Evolutionary conservation across 2,329 filamentous ascomycete species (phyloP), one percentile per base, ranked within the genome.

Genomic region (Didymellaceae sp.): DNA sequence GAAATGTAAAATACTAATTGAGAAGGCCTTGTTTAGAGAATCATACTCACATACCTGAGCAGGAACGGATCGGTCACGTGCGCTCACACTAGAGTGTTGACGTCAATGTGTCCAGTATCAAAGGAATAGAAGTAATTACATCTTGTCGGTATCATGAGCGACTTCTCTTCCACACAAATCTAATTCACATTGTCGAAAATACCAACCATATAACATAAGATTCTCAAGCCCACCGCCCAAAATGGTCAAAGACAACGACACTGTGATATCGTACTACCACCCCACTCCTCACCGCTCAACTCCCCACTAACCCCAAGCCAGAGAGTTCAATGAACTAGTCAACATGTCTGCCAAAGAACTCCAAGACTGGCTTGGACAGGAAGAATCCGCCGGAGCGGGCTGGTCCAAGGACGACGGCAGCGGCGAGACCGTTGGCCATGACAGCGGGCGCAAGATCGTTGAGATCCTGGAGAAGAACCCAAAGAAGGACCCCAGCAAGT

Each of bases 241-340:
- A 52, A 81, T 81, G 78, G 79, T 80, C 50, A 82, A 82, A 68
- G 76, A 78, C 63, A 74, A 74, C 37, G 70, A 77, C 26, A 81
- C 77, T 33, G 78, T 82, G 40, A 80, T 82, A 57, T 58, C 77
- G 78, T 79, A 57, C 56, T 65, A 49, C 9, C 16, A 14, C n/a
- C 9, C 42, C 25, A 17, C 10, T 18, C 16, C 6, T 43, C 1
- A 21, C 1, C 11, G 11, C 9, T 6, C 6, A 8, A 18, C 11
- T 10, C 5, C 22, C 6, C 11, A 30, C 20, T 42, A 21, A 43
- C 17, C 30, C 16, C n/a, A 21, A 13, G 9, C 16, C 55, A 78
- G 80, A 40, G 84, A 88, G 65, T 88, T 87, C 76, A 86, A 87
- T 54, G 77, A 82, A 30, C 71, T 86, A 37, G 83, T 88, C 67